A percentile compares a stretch with the other conserved stretches of the same genome.
phyloP scores from a whole-genome alignment of 805 yeast genomes.

The Candida parachauliodes region DNA sequence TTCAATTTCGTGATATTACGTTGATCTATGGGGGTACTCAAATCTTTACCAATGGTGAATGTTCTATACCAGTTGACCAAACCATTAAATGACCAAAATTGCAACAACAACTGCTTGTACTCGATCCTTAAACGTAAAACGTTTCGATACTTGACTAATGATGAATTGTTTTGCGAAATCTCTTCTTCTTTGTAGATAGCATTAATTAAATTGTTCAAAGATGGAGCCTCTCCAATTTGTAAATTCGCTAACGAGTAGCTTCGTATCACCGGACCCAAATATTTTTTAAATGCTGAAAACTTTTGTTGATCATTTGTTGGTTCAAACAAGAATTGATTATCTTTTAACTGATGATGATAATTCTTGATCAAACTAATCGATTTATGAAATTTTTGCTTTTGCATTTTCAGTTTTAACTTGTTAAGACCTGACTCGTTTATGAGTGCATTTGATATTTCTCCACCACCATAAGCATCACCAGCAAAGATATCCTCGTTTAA shows the following conservation, averaged over 20 bases:
- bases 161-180: slow-evolving; percentile 11
- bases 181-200: slow-evolving; percentile 22
- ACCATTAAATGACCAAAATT: slow-evolving; percentile 40
- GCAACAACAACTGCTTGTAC: slow-evolving; percentile 33
- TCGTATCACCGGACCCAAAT: slow-evolving; percentile 22
- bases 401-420: slow-evolving; percentile 18
- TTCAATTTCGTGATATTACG: slow-evolving; percentile 23
- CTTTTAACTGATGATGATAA: slow-evolving; percentile 18
- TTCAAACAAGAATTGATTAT: slow-evolving; percentile 37
- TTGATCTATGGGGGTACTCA: slow-evolving; percentile 27
- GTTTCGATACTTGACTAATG: slow-evolving; percentile 28
- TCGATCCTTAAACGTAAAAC: slow-evolving; percentile 37
- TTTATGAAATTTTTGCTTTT: slow-evolving; percentile 10
- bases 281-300: slow-evolving; percentile 15
- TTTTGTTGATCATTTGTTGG: slow-evolving; percentile 22
- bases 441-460: neutral
- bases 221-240: slow-evolving; percentile 36
- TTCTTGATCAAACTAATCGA: slow-evolving; percentile 16
- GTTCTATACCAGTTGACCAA: slow-evolving; percentile 37
- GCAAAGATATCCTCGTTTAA: slow-evolving; percentile 17
- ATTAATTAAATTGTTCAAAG: slow-evolving; percentile 20
- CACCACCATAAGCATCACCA: slow-evolving; percentile 32
- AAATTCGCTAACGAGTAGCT: slow-evolving; percentile 29
- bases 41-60: slow-evolving; percentile 32
- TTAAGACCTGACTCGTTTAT: slow-evolving; percentile 3